A percentile compares a stretch with the other conserved stretches of the same genome.
Conservation (phyloP, 495 filamentous ascomycete genomes). For the Aspergillus baeticus region DNA sequence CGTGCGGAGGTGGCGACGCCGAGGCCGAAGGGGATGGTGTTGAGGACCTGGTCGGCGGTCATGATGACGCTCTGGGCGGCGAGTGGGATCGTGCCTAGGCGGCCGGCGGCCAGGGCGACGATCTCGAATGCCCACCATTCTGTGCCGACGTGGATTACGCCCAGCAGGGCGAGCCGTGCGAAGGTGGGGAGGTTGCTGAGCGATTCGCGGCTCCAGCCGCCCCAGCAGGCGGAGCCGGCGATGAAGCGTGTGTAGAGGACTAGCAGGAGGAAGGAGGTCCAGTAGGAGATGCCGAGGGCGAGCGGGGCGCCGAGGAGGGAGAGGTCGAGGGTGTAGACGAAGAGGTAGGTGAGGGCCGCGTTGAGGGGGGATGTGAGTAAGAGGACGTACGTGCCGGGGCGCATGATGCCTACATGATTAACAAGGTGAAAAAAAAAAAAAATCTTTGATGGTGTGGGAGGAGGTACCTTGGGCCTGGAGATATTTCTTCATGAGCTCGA, state of each 20-base stretch:
- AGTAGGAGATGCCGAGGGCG: constrained; percentile 84
- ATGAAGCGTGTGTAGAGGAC: constrained; percentile 74
- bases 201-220: constrained; percentile 69
- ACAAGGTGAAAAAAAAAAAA: background rate
- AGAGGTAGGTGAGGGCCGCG: constrained; percentile 73
- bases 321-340: constrained; percentile 68
- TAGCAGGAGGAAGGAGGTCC: constrained; percentile 77
- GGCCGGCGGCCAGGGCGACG: constrained; percentile 84
- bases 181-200: constrained; percentile 70
- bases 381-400: constrained; percentile 83
- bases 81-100: constrained; percentile 77
- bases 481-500: constrained; percentile 90
- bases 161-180: constrained; percentile 70
- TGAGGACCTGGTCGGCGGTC: constrained; percentile 91
- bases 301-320: constrained; percentile 79
- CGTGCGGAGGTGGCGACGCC: constrained; percentile 80
- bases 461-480: constrained; percentile 78
- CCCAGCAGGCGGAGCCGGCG: constrained; percentile 76
- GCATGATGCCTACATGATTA: constrained; percentile 66
- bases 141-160: constrained; percentile 85
- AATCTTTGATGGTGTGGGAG: background rate
- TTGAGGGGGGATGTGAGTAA: constrained; percentile 81
- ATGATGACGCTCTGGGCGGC: constrained; percentile 92
- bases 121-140: constrained; percentile 99
- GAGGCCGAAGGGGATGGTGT: constrained; percentile 88